These are phyloP conservation scores for Orbilia ellipsospora DNA, from an alignment of 2,329 filamentous ascomycete genomes.

Conservation along the genomic window DNA sequence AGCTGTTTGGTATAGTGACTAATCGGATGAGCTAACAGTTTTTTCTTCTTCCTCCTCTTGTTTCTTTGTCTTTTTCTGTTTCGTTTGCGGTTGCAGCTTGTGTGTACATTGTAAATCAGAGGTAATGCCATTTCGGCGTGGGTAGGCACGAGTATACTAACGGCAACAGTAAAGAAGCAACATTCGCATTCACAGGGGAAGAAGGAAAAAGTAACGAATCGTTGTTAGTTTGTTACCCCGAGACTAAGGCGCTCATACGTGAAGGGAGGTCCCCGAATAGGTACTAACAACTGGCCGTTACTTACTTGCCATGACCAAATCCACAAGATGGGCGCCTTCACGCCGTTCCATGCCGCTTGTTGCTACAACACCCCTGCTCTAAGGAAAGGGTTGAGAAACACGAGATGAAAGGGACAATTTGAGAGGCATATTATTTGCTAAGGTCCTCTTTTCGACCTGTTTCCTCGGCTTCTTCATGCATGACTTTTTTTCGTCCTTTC, in stretches of 20 bases:
- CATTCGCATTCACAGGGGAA: conserved; percentile 11
- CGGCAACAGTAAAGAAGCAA: conserved; percentile 25
- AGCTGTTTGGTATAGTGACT: conserved; percentile 47
- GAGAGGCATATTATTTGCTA: conserved; percentile 19
- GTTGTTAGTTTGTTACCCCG: not conserved
- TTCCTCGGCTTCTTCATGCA: conserved; percentile 1
- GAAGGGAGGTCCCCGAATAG: conserved; percentile 36
- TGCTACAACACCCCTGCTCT: conserved; percentile 43
- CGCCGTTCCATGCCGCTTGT: conserved; percentile 50
- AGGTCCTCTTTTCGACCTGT: not conserved
- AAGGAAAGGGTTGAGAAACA: conserved; percentile 36
- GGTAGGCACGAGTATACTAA: conserved; percentile 20
- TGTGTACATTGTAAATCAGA: not conserved
- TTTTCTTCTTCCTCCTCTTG: conserved; percentile 16
- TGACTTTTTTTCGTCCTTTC: conserved; percentile 26
- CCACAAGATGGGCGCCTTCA: conserved; percentile 37
- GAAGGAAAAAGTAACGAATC: conserved; percentile 18
- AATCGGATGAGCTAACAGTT: conserved; percentile 50
- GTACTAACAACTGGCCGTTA: conserved; percentile 53
- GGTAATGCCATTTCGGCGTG: conserved; percentile 8
- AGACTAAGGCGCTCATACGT: conserved; percentile 3
- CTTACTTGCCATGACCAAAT: conserved; percentile 35
- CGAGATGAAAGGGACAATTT: conserved; percentile 34
- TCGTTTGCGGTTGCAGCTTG: conserved; percentile 3
- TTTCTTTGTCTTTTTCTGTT: conserved; percentile 16